These are phyloP conservation scores for Phragmites australis DNA, from an alignment of 176 grass and related monocot genomes.

Conservation along the genomic window DNA sequence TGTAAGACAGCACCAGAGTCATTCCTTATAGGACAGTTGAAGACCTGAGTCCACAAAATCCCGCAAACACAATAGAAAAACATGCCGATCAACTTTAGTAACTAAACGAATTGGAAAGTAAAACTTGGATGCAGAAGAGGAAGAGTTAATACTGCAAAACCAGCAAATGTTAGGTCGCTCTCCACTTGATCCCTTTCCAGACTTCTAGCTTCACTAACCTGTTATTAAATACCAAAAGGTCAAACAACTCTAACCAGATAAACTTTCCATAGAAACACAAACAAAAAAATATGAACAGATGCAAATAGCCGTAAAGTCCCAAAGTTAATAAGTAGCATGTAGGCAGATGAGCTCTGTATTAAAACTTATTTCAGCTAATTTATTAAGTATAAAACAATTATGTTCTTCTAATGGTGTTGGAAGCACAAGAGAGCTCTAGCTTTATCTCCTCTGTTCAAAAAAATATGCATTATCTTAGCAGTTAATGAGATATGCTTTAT, in stretches of 20 bases:
- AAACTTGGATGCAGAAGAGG: neutral
- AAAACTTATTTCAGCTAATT: constrained; percentile 11
- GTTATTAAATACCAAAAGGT: constrained; percentile 38
- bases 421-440: neutral
- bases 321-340: neutral
- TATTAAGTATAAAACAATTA: neutral
- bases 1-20: constrained; percentile 79
- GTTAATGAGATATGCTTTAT: constrained; percentile 14
- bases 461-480: constrained; percentile 5
- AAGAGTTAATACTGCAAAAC: constrained; percentile 75
- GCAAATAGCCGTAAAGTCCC: neutral
- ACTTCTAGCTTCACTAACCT: constrained; percentile 97
- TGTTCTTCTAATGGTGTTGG: neutral
- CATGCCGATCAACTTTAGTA: constrained; percentile 13
- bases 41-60: constrained; percentile 63
- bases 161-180: constrained; percentile 81
- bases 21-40: constrained; percentile 91
- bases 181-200: constrained; percentile 91
- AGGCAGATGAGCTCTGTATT: neutral
- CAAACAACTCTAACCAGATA: constrained; percentile 15
- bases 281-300: constrained; percentile 15
- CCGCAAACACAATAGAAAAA: constrained; percentile 5
- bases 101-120: neutral
- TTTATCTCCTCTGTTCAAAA: neutral
- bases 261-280: constrained; percentile 21